Percentiles rank a stretch among this genome's conserved stretches.
Conservation (phyloP, 2,329 filamentous ascomycete genomes). For the Fusarium sp. region DNA sequence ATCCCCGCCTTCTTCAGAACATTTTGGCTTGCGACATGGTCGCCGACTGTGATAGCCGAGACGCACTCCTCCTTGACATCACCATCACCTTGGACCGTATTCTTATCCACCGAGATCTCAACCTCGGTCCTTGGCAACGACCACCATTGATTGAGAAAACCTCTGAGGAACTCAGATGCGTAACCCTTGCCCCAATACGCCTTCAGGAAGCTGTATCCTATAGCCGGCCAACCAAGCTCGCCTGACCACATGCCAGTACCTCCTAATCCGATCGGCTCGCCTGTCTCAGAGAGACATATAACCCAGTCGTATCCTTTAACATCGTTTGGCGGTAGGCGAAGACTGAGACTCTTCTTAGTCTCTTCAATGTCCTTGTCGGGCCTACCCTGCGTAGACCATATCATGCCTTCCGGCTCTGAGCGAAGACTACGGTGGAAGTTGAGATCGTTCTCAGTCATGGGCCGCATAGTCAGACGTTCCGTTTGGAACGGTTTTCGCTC, state of each 20-base stretch:
- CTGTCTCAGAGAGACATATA: conserved; percentile 63
- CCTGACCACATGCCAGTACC: conserved; percentile 58
- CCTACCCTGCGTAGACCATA: conserved; percentile 64
- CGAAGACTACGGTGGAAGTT: conserved; percentile 67
- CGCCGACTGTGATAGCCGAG: conserved; percentile 62
- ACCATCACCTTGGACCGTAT: conserved; percentile 53
- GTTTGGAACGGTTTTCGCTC: conserved; percentile 63
- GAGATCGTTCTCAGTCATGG: conserved; percentile 65
- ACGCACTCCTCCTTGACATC: conserved; percentile 59
- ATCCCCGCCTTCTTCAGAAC: conserved; percentile 73
- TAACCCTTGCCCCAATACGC: conserved; percentile 71
- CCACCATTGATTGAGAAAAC: conserved; percentile 64
- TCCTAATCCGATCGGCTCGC: conserved; percentile 67
- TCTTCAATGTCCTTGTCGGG: conserved; percentile 62
- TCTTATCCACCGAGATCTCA: conserved; percentile 60
- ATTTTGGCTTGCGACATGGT: conserved; percentile 68
- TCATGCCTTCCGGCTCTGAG: conserved; percentile 74
- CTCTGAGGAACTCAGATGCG: conserved; percentile 69
- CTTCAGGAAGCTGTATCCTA: conserved; percentile 71
- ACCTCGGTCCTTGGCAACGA: conserved; percentile 63
- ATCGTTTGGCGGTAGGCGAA: conserved; percentile 66
- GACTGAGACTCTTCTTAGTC: conserved; percentile 59
- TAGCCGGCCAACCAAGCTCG: conserved; percentile 68
- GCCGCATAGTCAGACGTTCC: conserved; percentile 69
- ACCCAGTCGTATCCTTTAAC: conserved; percentile 69